Percentiles rank a stretch among this genome's conserved stretches.
Evolutionary conservation across 139 green algal species (phyloP).

Genomic region (Coccomyxa sp.): DNA sequence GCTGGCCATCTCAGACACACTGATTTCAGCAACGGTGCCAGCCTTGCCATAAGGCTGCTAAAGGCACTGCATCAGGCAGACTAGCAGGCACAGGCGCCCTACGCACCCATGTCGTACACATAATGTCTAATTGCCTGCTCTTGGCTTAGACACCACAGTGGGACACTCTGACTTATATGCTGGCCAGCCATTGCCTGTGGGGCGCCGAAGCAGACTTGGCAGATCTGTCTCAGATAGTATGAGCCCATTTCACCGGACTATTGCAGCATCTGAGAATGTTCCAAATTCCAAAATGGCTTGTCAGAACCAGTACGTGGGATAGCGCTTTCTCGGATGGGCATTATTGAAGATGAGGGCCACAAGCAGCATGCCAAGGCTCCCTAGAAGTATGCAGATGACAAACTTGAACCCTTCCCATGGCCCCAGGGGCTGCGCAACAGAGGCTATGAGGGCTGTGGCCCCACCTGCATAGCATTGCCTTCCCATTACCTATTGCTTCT

Average conservation of each 20-base stretch:
- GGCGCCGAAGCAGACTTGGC: no score
- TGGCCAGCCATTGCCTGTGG: no score
- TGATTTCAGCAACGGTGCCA: not conserved
- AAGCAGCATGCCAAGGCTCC: not conserved
- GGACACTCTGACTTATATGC: no score
- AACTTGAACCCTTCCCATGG: not conserved
- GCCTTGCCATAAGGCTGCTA: not conserved
- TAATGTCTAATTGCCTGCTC: no score
- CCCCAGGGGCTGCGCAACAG: not conserved
- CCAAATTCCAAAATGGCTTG: no score
- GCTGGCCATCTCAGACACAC: not conserved
- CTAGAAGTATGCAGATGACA: not conserved
- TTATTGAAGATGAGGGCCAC: not conserved
- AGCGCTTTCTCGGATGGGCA: not conserved
- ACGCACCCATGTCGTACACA: no score
- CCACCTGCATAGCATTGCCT: not conserved
- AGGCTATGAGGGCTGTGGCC: not conserved
- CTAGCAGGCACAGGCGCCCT: no score
- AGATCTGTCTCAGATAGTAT: no score
- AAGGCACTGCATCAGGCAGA: no score
- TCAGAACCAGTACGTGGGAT: not conserved
- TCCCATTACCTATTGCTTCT: not conserved
- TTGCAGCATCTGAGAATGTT: no score
- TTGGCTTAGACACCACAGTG: no score
- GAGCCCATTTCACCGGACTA: no score